A percentile compares a stretch with the other conserved stretches of the same genome.
Evolutionary conservation across 176 grass and related monocot genomes (phyloP).

Genomic region (Dactylis glomerata): DNA sequence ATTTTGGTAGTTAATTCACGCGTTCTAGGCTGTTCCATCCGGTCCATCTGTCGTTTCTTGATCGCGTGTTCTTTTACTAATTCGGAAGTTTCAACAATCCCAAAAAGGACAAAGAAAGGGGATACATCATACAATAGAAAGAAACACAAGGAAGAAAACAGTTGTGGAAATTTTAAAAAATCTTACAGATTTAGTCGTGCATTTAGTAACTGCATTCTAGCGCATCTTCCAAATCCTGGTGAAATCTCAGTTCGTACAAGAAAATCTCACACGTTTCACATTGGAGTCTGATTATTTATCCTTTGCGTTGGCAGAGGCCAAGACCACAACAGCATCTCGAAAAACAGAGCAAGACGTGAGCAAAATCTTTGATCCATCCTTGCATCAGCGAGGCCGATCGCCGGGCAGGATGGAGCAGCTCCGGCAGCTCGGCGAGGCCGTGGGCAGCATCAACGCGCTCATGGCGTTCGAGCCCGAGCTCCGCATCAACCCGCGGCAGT

Average conservation of each 20-base stretch:
- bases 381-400: background rate
- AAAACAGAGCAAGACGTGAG: background rate
- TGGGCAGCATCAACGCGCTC: slow-evolving; percentile 60
- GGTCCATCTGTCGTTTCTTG: background rate
- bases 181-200: background rate
- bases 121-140: slow-evolving; percentile 7
- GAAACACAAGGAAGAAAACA: background rate
- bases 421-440: slow-evolving; percentile 64
- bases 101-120: background rate
- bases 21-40: background rate
- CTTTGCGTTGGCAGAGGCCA: slow-evolving; percentile 18
- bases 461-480: slow-evolving; percentile 79
- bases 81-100: background rate
- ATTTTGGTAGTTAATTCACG: background rate
- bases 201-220: background rate
- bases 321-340: background rate
- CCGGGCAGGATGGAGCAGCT: slow-evolving; percentile 74
- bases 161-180: background rate
- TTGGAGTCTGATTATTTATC: background rate
- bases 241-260: slow-evolving; percentile 9
- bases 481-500: slow-evolving; percentile 79
- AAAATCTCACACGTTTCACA: slow-evolving; percentile 10
- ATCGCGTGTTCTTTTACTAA: background rate
- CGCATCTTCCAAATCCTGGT: background rate
- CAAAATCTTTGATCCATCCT: background rate